A percentile compares a stretch with the other conserved stretches of the same genome.
Conservation (phyloP, 371 early-diverging fungal species). For the Mucor plumbeus region DNA sequence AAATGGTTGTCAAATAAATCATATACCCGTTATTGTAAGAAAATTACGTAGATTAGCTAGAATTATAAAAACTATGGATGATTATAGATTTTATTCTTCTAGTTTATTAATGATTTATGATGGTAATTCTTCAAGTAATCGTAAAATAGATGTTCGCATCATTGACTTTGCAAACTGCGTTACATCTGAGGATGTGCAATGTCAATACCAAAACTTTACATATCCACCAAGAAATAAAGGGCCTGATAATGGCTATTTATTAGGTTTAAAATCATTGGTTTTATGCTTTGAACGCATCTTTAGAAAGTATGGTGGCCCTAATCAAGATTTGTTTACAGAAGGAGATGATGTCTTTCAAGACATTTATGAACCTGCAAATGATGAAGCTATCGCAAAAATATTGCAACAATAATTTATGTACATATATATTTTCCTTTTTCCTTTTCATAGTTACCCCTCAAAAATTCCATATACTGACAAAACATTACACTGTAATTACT, state of each 20-base stretch:
- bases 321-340: slow-evolving; percentile 29
- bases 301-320: slow-evolving; percentile 48
- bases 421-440: background rate
- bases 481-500: background rate
- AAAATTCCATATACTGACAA: too few species aligned
- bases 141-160: slow-evolving; percentile 80
- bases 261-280: slow-evolving; percentile 75
- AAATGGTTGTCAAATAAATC: slow-evolving; percentile 66
- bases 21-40: slow-evolving; percentile 80
- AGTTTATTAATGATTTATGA: slow-evolving; percentile 73
- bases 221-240: slow-evolving; percentile 74
- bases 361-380: slow-evolving; percentile 36
- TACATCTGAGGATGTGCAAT: slow-evolving; percentile 37
- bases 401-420: background rate
- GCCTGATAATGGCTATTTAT: slow-evolving; percentile 77
- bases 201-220: slow-evolving; percentile 37
- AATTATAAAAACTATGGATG: slow-evolving; percentile 73
- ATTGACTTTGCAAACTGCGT: slow-evolving; percentile 94
- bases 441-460: background rate
- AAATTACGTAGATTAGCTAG: slow-evolving; percentile 75
- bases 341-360: slow-evolving; percentile 38
- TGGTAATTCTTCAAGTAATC: slow-evolving; percentile 30
- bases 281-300: slow-evolving; percentile 70
- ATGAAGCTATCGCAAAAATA: slow-evolving; percentile 18
- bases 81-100: slow-evolving; percentile 91